Evolutionary conservation across 805 yeast genomes (phyloP), one percentile per base, ranked within the genome.

Genomic region (Blastobotrys robertii): DNA sequence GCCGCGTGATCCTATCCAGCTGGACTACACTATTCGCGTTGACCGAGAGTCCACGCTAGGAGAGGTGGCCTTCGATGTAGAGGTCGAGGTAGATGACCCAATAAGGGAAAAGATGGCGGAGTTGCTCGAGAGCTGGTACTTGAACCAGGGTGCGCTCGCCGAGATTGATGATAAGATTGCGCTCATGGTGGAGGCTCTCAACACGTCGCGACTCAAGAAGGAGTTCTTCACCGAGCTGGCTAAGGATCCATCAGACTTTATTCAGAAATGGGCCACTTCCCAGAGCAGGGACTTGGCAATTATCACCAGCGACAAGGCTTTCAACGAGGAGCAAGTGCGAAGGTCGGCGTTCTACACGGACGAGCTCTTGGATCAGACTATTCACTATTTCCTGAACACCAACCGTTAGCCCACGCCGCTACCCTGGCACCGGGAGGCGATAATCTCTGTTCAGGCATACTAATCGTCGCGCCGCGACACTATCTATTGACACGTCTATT

Each of bases 231-330:
- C 76, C 30, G 78, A 79, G 48, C 67, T 92, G 46, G 70, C 84
- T 34, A 72, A 80, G 37, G 78, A 88, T 55, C 97, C 98, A 0
- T 81, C 79, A 3, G 71, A 71, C 16, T 84, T 86, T 53, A 65
- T 92, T 51, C 69, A 79, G 43, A 72, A 76, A 41, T 84, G 95
- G 74, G 68, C 79, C 48, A 81, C 79, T 36, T 80, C 86, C 36
- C 94, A 92, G 60, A 70, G 86, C 11, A 84, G 86, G 46, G 84
- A 90, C 38, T 70, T 92, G 56, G 87, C 83, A 64, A 83, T 90
- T 10, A 70, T 92, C 50, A 75, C 86, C 46, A 87, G 95, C 50
- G 97, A 92, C 54, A 92, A 84, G 53, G 90, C 88, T 8, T 83
- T 79, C 63, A 80, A 79, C 57, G 97, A 90, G 64, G 97, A 88